Evolutionary conservation across 371 early-diverging fungal genomes (phyloP).

Genomic region (Smittium culicis): DNA sequence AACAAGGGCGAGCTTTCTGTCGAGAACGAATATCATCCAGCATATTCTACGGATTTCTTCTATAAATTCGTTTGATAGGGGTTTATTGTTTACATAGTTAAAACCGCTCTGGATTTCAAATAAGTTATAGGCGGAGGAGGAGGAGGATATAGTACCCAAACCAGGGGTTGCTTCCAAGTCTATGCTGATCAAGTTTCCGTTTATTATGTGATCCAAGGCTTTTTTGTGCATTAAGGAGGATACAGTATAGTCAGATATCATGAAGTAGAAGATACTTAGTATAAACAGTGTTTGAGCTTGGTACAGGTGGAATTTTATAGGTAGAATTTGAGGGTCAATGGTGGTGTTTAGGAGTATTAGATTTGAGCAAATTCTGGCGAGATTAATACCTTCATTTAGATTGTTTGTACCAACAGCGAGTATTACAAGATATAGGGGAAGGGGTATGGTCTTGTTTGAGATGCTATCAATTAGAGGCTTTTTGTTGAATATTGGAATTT

Average conservation of each 20-base stretch:
- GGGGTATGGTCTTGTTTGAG: background rate
- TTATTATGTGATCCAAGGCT: background rate
- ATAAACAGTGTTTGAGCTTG: background rate
- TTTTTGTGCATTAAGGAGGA: background rate
- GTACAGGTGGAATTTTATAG: background rate
- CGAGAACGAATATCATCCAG: conserved; percentile 3
- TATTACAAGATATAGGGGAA: background rate
- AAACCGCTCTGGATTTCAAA: too few species aligned
- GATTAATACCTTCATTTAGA: background rate
- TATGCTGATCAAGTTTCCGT: background rate
- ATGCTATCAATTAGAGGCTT: background rate
- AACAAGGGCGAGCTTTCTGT: background rate
- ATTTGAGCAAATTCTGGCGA: background rate
- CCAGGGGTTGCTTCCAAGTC: background rate
- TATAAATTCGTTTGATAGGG: background rate
- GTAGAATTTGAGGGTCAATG: background rate
- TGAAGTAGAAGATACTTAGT: background rate
- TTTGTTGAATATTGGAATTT: background rate
- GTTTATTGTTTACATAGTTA: background rate
- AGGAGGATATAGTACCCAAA: background rate
- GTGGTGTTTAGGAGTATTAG: background rate
- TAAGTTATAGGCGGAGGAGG: background rate
- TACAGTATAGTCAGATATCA: background rate
- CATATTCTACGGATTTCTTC: conserved; percentile 1
- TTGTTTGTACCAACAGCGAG: background rate